Percentiles rank a stretch among this genome's conserved stretches.
phyloP scores from a whole-genome alignment of 176 grass and related monocot species.

The Pontederia crassipes region DNA sequence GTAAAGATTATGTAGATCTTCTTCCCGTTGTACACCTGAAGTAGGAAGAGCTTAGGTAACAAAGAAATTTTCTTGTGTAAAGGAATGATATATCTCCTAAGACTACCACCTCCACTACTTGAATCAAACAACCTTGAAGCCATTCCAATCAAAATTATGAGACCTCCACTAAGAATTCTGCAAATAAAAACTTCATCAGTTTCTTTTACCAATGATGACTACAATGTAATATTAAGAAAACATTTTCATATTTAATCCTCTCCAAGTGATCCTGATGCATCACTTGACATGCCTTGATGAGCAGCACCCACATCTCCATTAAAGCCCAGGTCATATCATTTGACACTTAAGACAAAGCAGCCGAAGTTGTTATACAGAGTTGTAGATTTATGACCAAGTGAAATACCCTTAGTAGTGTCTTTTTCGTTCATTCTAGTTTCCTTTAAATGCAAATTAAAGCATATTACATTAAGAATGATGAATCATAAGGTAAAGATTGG shows the following conservation, averaged over 20 bases:
- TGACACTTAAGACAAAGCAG: too few relatives aligned
- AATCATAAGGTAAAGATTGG: too few relatives aligned
- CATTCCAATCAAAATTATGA: constrained; percentile 62
- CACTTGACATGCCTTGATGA: too few relatives aligned
- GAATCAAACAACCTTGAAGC: constrained; percentile 49
- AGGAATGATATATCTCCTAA: constrained; percentile 60
- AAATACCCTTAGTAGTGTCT: too few relatives aligned
- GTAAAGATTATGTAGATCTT: constrained; percentile 7
- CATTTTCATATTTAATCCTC: neutral
- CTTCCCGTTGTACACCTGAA: constrained; percentile 44
- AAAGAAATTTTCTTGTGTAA: constrained; percentile 33
- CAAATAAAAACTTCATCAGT: constrained; percentile 25
- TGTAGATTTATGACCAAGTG: too few relatives aligned
- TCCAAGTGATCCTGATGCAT: neutral
- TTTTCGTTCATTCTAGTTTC: too few relatives aligned
- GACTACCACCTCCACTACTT: constrained; percentile 34
- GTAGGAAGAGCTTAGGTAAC: constrained; percentile 46
- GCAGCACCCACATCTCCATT: too few relatives aligned
- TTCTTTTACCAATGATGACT: neutral
- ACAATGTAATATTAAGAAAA: neutral
- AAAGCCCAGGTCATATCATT: too few relatives aligned
- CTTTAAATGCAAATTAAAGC: too few relatives aligned
- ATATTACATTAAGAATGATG: too few relatives aligned
- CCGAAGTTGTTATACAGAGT: too few relatives aligned
- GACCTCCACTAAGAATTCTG: constrained; percentile 68